Evolutionary conservation across 1,284 basidiomycete species (phyloP).

Genomic region (Fomitopsis betulina): DNA sequence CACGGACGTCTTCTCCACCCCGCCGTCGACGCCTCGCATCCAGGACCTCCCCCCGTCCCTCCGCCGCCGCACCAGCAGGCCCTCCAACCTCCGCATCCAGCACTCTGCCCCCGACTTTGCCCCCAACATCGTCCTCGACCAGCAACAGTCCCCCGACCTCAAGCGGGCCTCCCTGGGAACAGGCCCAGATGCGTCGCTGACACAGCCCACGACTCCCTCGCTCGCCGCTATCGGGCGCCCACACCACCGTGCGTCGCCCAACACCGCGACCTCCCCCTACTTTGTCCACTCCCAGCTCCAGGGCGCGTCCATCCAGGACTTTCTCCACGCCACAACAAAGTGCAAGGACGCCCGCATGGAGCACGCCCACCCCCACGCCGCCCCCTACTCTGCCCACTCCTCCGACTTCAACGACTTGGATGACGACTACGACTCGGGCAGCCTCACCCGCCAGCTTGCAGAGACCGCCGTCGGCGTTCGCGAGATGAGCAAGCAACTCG

Average conservation of each 20-base stretch:
- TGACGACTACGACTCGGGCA: slow-evolving; percentile 66
- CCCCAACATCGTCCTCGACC: slow-evolving; percentile 28
- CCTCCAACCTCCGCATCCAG: slow-evolving; percentile 25
- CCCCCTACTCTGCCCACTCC: slow-evolving; percentile 14
- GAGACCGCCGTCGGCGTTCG: slow-evolving; percentile 96
- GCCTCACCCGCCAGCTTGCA: slow-evolving; percentile 88
- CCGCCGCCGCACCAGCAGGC: slow-evolving; percentile 26
- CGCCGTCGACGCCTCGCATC: slow-evolving; percentile 48
- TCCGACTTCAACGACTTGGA: slow-evolving; percentile 33
- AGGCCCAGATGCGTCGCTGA: slow-evolving; percentile 16
- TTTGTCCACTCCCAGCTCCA: slow-evolving; percentile 85
- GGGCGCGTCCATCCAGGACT: slow-evolving; percentile 67
- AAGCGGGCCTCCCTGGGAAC: slow-evolving; percentile 10
- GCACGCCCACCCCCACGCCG: slow-evolving; percentile 7
- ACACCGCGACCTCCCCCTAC: slow-evolving; percentile 61
- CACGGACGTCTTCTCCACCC: slow-evolving; percentile 56
- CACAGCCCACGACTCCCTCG: slow-evolving; percentile 17
- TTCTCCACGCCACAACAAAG: slow-evolving; percentile 55
- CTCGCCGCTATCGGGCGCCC: slow-evolving; percentile 10
- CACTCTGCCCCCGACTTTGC: slow-evolving; percentile 22
- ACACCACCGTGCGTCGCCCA: slow-evolving; percentile 14
- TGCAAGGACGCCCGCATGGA: slow-evolving; percentile 31
- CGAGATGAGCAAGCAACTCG: slow-evolving; percentile 99
- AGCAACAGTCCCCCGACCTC: slow-evolving; percentile 23
- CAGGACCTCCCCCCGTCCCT: slow-evolving; percentile 29